Evolutionary conservation across 73 alveolate species (phyloP), one percentile per base, ranked within the genome.

Genomic region (Strombidium stylifer): DNA sequence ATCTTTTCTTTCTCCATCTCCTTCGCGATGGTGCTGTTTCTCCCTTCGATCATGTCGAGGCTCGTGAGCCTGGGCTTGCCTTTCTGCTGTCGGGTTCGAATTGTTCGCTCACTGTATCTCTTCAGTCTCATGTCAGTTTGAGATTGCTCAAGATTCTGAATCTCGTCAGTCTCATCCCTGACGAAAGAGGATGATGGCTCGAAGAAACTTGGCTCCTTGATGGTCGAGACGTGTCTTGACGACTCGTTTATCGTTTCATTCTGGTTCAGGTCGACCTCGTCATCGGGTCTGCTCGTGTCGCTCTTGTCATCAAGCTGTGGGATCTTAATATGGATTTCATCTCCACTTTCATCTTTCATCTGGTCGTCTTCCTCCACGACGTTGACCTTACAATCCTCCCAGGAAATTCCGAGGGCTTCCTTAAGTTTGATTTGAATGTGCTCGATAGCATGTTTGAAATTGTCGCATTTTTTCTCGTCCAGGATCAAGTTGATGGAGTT

Each of bases 381-480:
- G 54, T 64, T 39, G 31, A 19, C 45, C 20, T 45, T 26, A 5
- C 58, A 16, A 16, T 30, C 69, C 1, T n/a, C 19, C 1, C 15
- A 3, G 12, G 8, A 35, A 10, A 31, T n/a, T 10, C 65, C 70
- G 18, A 73, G 12, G 23, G 71, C 61, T 10, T 61, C 53, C 40
- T 11, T 47, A 15, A 73, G 35, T 32, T 36, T 61, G 39, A 11
- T 48, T 32, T 60, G 57, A 30, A 73, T 73, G 27, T 59, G 71
- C 10, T 56, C 71, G 8, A 73, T 73, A 21, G 66, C 46, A 39
- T 35, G 28, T 25, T 73, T 73, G 28, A 45, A 46, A 8, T 35
- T 73, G 56, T 56, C 77, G 78, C 86, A 73, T 49, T 73, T 73
- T 56, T 49, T 73, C 64, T 73, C 86, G 28, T 73, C 86, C 0